Evolutionary conservation across 2,329 filamentous ascomycete species (phyloP), one percentile per base, ranked within the genome.

Genomic region (Ramularia collo-cygni): DNA sequence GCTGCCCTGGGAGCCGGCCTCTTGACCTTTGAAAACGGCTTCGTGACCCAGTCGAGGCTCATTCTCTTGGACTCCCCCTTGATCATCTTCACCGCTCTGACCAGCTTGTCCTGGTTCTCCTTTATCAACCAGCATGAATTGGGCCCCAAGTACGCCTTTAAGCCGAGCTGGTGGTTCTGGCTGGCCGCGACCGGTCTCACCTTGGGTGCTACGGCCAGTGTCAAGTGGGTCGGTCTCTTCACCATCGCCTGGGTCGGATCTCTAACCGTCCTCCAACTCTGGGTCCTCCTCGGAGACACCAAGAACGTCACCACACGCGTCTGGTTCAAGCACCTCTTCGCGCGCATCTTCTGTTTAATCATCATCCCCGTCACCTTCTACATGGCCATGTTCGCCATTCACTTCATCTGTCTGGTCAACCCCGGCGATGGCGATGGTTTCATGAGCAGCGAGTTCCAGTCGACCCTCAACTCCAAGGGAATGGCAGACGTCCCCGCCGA

Each of bases 381-480:
- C 70, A 82, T 95, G 73, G 82, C 78, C 58, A 95, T 96, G 85
- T 98, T 98, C 59, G 89, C 79, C 38, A 93, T 98, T 56, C 92
- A 98, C 71, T 98, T 98, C 67, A 54, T 89, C 53, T 93, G 86
- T 71, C 76, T 98, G 29, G 77, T 83, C 44, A 98, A 98, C 67
- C 92, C 92, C 18, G 92, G 92, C 44, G 92, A 98, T 37, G 92
- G 92, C 39, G 92, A 98, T 64, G 92, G 92, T 40, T 98, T 98
- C 72, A 98, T 98, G 92, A 95, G 89, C 60, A 95, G 90, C 40
- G 92, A 98, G 61, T 98, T 98, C 72, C 92, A 98, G 69, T 85
- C 92, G 21, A 96, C 92, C 2, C 73, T 98, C 52, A 98, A 96
- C 69, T 89, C 81, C 57, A 98, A 96, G 72, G 81, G 78, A 38